These are phyloP conservation scores for Rhodotorula sp. DNA, from an alignment of 1,284 basidiomycete genomes.

Conservation along the genomic window DNA sequence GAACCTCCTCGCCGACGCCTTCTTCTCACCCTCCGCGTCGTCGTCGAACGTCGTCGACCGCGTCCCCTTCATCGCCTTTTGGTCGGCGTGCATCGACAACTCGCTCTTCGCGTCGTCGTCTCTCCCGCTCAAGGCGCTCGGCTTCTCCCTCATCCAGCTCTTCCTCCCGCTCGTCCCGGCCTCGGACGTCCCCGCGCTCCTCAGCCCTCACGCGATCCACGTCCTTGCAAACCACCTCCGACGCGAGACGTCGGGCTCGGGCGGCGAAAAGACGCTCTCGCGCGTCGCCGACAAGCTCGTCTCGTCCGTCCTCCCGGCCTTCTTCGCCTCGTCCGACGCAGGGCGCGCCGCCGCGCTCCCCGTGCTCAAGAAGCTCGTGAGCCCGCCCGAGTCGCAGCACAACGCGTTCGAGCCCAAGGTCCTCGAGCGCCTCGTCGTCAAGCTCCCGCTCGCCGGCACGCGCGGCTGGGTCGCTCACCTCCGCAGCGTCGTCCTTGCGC, in stretches of 20 bases:
- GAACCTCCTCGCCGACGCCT: constrained; percentile 75
- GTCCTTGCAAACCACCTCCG: constrained; percentile 95
- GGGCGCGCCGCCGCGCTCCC: constrained; percentile 25
- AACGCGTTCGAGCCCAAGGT: constrained; percentile 64
- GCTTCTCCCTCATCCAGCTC: constrained; percentile 86
- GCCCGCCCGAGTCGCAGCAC: constrained; percentile 28
- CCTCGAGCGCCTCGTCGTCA: constrained; percentile 77
- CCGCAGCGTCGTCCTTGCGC: constrained; percentile 58
- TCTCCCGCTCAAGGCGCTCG: constrained; percentile 89
- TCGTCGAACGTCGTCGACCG: background rate
- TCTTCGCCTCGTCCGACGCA: constrained; percentile 6
- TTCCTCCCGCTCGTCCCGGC: constrained; percentile 67
- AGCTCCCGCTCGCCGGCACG: constrained; percentile 71
- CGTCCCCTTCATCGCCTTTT: constrained; percentile 80
- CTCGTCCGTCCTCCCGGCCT: constrained; percentile 21
- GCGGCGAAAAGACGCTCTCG: constrained; percentile 35
- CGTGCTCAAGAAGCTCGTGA: constrained; percentile 28
- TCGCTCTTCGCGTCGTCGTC: constrained; percentile 79
- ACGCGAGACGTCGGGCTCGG: constrained; percentile 50
- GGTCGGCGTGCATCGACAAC: constrained; percentile 87
- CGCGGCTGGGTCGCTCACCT: constrained; percentile 75
- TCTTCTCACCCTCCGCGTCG: constrained; percentile 57
- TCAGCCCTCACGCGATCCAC: constrained; percentile 94
- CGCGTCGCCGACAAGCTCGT: constrained; percentile 63
- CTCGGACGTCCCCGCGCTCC: constrained; percentile 66